Evolutionary conservation across 2,329 filamentous ascomycete genomes (phyloP), one percentile per base, ranked within the genome.

Genomic region (Monosporascus sp.): DNA sequence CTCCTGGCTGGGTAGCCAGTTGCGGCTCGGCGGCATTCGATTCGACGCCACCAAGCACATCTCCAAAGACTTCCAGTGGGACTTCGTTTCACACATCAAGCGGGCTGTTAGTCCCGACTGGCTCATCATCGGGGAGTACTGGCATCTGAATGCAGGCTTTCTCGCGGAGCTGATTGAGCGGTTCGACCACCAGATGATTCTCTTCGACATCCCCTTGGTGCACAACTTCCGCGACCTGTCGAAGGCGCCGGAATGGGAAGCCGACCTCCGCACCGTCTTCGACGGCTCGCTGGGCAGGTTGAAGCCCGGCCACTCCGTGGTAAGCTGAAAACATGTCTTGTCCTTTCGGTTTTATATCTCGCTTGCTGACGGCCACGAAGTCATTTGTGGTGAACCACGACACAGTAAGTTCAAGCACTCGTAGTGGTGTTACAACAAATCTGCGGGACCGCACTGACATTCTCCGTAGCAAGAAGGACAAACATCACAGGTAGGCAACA

Each of bases 361-460:
- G 31, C 5, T 35, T 35, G 31, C 31, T 35, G 31, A 35, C 31
- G 5, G 5, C 2, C 9, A 11, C 25, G 22, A 25, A 46, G 43
- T 25, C 85, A 0, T 77, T 89, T 7, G 84, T 89, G 1, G 83
- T 82, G 67, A 89, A 88, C 67, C 86, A 89, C 69, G 86, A 89
- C 63, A 89, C 43, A 25, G 43, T 46, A 27, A 27, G 43, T 46
- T 27, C 22, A 27, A 20, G 22, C 20, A 11, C 22, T 25, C 17
- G 14, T 6, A 18, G 14, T 8, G 14, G 5, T 24, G 5, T 44
- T n/a, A 15, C 39, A 18, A 22, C 14, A 15, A 44, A 37, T 17
- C 15, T 14, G 22, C 17, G 15, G 27, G 20, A 2, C 11, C 18
- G 3, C 7, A 17, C 25, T 27, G 46, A 48, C 46, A 48, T 14